Base-by-base conservation (phyloP, 441 rosid species). In the Codiaeum variegatum region DNA sequence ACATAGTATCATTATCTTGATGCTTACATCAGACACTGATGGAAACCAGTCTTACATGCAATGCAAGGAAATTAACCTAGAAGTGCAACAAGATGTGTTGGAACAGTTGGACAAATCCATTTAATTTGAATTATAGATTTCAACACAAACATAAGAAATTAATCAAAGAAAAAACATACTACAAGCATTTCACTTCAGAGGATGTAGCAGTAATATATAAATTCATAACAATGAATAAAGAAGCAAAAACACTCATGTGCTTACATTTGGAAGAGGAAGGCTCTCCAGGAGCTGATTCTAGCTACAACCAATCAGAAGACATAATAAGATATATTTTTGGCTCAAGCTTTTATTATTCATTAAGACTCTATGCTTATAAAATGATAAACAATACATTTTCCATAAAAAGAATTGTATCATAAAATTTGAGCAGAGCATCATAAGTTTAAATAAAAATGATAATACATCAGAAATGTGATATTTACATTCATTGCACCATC, bases 101-200 rank as follows among this genome's bases (percentile, higher is more conserved):
- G 97, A 75, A 98, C 98, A 62, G 98, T 96, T 4, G 98, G 99
- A 78, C 97, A 96, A 59, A 96, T 91, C 99, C 99, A 96, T 83
- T 93, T 96, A 77, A 96, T 84, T 98, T 96, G 91, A 51, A 77
- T 16, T 24, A 77, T 21, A 51, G 7, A 68, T 62, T 23, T 67
- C 55, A 62, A 72, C 59, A 73, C 34, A 44, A 59, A n/a, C 6
- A 38, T 46, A 42, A 46, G 42, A 59, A 61, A 13, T 23, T 52
- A n/a, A 54, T 29, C 32, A 31, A 23, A n/a, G 62, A 31, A 16
- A 13, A 58, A 13, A 5, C 11, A 8, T 12, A 46, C 34, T 11
- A 29, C 0, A 11, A 31, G 38, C 5, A n/a, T 31, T 42, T 32
- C 52, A 65, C 21, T 40, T 8, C 51, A 19, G 18, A 26, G 9